These are phyloP conservation scores for Chrysosporium keratinophilum DNA, from an alignment of 2,329 filamentous ascomycete genomes.

Conservation along the genomic window DNA sequence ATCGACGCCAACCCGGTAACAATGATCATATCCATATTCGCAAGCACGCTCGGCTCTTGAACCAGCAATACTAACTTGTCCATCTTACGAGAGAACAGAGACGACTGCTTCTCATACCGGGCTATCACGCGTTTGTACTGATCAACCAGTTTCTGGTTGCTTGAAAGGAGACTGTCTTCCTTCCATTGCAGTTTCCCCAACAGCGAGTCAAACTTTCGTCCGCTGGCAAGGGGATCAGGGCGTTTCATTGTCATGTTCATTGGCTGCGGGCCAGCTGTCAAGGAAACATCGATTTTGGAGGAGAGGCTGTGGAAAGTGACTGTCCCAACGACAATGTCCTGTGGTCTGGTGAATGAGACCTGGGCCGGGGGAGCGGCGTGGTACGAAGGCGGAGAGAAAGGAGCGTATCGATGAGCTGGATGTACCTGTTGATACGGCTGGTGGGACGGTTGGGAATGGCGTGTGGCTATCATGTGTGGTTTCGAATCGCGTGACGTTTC, in stretches of 20 bases:
- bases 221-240: slow-evolving; percentile 11
- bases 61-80: slow-evolving; percentile 11
- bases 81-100: slow-evolving; percentile 4
- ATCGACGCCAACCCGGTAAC: slow-evolving; percentile 14
- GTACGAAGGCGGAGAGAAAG: neutral
- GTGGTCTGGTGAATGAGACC: neutral
- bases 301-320: slow-evolving; percentile 15
- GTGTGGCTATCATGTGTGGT: slow-evolving; percentile 10
- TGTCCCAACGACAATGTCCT: slow-evolving; percentile 8
- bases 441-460: neutral
- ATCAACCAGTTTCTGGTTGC: slow-evolving; percentile 14
- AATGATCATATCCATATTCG: slow-evolving; percentile 16
- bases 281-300: slow-evolving; percentile 15
- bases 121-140: slow-evolving; percentile 13
- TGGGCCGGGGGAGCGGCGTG: neutral
- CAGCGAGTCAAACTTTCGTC: slow-evolving; percentile 12
- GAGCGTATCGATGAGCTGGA: neutral
- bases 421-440: slow-evolving; percentile 4
- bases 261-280: slow-evolving; percentile 1
- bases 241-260: slow-evolving; percentile 14
- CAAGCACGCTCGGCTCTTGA: slow-evolving; percentile 6
- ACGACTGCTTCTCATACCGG: slow-evolving; percentile 13
- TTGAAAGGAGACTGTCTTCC: slow-evolving; percentile 12
- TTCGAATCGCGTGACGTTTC: slow-evolving; percentile 11
- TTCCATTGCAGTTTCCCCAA: slow-evolving; percentile 16